These are phyloP conservation scores for Clarireedia hainanense DNA, from an alignment of 2,329 filamentous ascomycete genomes.

Conservation along the genomic window DNA sequence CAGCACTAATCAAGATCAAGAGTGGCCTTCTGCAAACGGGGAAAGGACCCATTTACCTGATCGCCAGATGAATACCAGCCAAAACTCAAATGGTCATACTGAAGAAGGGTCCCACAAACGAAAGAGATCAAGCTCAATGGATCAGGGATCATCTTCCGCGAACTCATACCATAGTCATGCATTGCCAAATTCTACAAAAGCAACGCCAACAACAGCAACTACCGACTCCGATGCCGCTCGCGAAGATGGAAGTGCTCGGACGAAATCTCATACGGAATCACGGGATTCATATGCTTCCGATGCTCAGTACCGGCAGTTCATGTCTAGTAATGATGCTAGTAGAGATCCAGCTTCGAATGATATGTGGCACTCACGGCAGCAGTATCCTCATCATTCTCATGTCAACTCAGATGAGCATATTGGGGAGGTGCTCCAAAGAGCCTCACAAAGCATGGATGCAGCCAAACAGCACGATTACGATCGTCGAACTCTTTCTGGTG, in stretches of 20 bases:
- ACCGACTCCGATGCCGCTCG: conserved; percentile 31
- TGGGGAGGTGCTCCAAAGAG: conserved; percentile 43
- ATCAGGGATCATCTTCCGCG: conserved; percentile 32
- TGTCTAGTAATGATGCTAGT: conserved; percentile 18
- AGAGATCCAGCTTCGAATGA: conserved; percentile 18
- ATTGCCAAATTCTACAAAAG: conserved; percentile 29
- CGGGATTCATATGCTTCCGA: conserved; percentile 21
- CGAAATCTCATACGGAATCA: conserved; percentile 35
- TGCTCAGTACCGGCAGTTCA: conserved; percentile 21
- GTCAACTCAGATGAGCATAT: conserved; percentile 41
- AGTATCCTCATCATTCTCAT: conserved; percentile 37
- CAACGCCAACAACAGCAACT: conserved; percentile 25
- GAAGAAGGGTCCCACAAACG: conserved; percentile 48
- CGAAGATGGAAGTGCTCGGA: conserved; percentile 31
- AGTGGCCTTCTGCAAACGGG: conserved; percentile 25
- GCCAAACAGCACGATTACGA: conserved; percentile 30
- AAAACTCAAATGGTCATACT: conserved; percentile 18
- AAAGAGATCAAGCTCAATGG: conserved; percentile 61
- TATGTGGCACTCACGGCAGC: conserved; percentile 21
- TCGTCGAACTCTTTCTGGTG: conserved; percentile 30
- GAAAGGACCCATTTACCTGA: conserved; percentile 14
- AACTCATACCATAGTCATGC: conserved; percentile 32
- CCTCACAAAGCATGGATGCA: conserved; percentile 34
- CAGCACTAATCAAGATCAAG: conserved; percentile 25
- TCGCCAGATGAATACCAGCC: conserved; percentile 15